Base-by-base conservation (phyloP, 768 basidiomycete genomes). In the Mrakia gelida region DNA sequence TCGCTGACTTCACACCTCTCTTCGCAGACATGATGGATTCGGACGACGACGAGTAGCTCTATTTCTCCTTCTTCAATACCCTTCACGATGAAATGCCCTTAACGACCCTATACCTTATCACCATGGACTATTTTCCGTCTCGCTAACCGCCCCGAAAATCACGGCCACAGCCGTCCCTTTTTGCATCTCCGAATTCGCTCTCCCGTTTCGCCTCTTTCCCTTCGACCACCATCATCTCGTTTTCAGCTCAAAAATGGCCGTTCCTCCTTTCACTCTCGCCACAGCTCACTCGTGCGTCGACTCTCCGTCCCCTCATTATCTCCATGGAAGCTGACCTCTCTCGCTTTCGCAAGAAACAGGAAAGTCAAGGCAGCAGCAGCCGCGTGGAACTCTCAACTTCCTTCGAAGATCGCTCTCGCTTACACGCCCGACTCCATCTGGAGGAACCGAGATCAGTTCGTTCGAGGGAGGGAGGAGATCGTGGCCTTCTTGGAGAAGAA, bases 381-480 rank as follows among this genome's bases (percentile, higher is more conserved):
- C 74, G 83, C 87, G 5, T 89, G 89, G 88, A 89, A 84, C 75
- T 82, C 82, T 18, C 62, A 75, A 16, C 71, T 79, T 26, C 79
- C 82, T 0, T 59, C 79, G 28, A 73, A 84, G 71, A 85, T 88
- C 75, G 83, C 86, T 0, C 83, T 85, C 0, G 88, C 87, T 0
- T 89, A 89, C 82, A 89, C 89, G 0, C 83, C 85, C 43, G 87
- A 88, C 81, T 87, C 86, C 7, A 83, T 87, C 80, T 89, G 89
- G 89, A 84, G 89, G 32, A 90, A 90, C 83, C 85, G 89, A 49
- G 87, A 87, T 81, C 76, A 82, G 26, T 90, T 90, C 82, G 80
- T 87, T 79, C 76, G 79, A 49, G 89, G 89, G 0, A 84, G 84
- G 34, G 84, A 84, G 8, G 85, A 86, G 71, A 86, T 89, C 71